Evolutionary conservation across 2,329 filamentous ascomycete species (phyloP), one percentile per base, ranked within the genome.

Genomic region (Hypoxylon sp.): DNA sequence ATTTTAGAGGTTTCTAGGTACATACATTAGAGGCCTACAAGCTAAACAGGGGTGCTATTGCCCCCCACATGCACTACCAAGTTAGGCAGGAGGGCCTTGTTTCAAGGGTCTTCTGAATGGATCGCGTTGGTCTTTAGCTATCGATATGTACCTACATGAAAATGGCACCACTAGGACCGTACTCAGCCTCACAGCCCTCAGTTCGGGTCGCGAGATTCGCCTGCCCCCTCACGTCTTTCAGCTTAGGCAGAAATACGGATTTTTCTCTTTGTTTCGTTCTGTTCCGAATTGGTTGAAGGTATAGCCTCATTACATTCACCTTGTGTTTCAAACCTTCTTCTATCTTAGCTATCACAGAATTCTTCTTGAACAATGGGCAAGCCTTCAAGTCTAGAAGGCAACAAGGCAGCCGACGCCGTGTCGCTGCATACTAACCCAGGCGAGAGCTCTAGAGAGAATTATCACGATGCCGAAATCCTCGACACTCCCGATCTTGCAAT

Each of bases 371-470:
- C 39, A 1, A 78, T 78, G 76, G 75, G 75, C 42, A 77, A 77
- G 39, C 71, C 73, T 6, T 71, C 67, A 0, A 42, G 42, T 52
- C 53, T 61, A 29, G 10, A 24, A 19, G 61, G 47, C 55, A 44
- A 42, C 51, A 64, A 70, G 56, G n/a, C 54, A 27, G 64, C 70
- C 29, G 75, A 77, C 53, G 66, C 69, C 19, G 62, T 78, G n/a
- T 76, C 75, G 32, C 62, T 77, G 51, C 76, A 71, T 63, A 75
- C 72, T 24, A 76, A 76, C 37, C 64, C 68, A 1, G 76, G 74
- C 56, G 67, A 72, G 29, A 67, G 64, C 57, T 74, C 75, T 3
- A 60, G 37, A 5, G 24, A 46, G 2, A 46, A 55, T 31, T 72
- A 71, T 61, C 35, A 24, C 32, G 54, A 71, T 44, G 64, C 73